Base-by-base conservation (phyloP, 164 flowering plant species). In the Macadamia tetraphylla region DNA sequence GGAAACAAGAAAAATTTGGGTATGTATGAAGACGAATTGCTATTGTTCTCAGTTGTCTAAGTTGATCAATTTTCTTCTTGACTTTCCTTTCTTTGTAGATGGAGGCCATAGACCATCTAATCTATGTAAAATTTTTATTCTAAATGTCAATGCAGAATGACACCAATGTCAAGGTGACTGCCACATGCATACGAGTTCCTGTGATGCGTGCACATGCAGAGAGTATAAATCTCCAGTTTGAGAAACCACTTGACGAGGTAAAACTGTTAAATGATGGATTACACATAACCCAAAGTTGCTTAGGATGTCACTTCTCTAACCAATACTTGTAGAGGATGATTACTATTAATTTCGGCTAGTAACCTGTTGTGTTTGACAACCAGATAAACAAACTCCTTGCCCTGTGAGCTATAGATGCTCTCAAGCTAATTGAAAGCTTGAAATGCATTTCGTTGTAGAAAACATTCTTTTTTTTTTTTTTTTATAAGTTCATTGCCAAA, bases 191-290 rank as follows among this genome's bases (percentile, higher is more conserved):
- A 67, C 75, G 98, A 69, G 99, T 95, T 70, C 98, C 98, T 58
- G 98, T 95, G 57, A 92, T 95, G 99, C 99, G 99, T 74, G 99
- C 98, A 12, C 99, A 95, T 81, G 96, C 98, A 62, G 99, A 95
- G 85, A 88, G 94, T 74, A 83, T 92, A 48, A 95, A 95, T 77
- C 96, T 95, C 67, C 90, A 92, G 77, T 92, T 92, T 70, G 96
- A 88, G 85, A 86, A 75, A 13, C 96, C 98, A 71, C 85, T 95
- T 63, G 88, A 92, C 72, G 98, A 95, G 99, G 99, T 94, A 86
- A 58, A 64, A 35, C 35, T 14, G 51, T 17, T 42, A 69, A 13
- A 17, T 13, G 9, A 53, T 17, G 13, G 57, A 42, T 63, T 35
- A 2, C 5, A 2, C 5, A 5, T 35, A 35, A 35, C 5, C 40